Evolutionary conservation across 2,329 filamentous ascomycete species (phyloP), one percentile per base, ranked within the genome.

Genomic region (Hymenoscyphus repandus): DNA sequence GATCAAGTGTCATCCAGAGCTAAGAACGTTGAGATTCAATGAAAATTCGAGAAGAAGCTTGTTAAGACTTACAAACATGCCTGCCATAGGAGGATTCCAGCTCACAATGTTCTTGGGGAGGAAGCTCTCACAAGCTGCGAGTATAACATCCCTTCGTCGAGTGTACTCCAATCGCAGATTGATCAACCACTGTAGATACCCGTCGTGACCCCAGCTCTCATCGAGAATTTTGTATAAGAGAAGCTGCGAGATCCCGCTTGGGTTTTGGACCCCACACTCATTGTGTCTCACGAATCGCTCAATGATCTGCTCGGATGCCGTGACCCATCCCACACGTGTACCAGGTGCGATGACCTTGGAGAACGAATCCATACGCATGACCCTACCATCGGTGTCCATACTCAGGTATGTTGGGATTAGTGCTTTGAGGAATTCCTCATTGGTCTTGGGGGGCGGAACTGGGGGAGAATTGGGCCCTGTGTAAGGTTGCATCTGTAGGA

Each of bases 321-420:
- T 95, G 52, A 96, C 79, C 92, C 93, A 99, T 38, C 91, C 91
- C 37, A 86, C 71, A 40, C 91, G 82, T 12, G 86, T 83, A 7
- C 91, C 91, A 0, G 92, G 91, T 0, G 90, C 79, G 31, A 96
- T 76, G 1, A 96, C 88, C 72, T 96, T 96, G 63, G 88, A 95
- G 71, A 96, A 95, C 0, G 90, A 95, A 67, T 96, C 91, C 70
- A 96, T 79, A 33, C 91, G 86, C 72, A 96, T 76, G 33, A 96
- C 91, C 54, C 91, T 86, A 6, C 91, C 92, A 67, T 96, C 90
- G 1, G 80, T 76, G 65, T 96, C 91, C 62, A 96, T 76, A 69
- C 82, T 88, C 31, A 96, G 75, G 49, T 86, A 82, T 2, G 86
- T 86, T 0, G 90, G 90, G 4, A 90, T 75, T 5, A 95, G 76